A percentile compares a stretch with the other conserved stretches of the same genome.
Conservation (phyloP, 345 rosid species). For the Eucalyptus pauciflora region DNA sequence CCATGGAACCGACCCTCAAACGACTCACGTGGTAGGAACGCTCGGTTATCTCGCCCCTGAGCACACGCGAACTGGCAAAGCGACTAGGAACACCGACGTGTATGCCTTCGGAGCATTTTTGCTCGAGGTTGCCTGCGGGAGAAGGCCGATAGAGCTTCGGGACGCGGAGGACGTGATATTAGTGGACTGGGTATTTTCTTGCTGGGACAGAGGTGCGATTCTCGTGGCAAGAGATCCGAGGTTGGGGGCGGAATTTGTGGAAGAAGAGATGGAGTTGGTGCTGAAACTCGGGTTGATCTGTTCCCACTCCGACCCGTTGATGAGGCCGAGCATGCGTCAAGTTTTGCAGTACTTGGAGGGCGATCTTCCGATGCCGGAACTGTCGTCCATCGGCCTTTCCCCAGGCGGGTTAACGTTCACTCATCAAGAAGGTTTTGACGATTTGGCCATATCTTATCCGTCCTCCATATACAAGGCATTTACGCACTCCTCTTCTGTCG, state of each 20-base stretch:
- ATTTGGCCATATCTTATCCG: background rate
- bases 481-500: background rate
- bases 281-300: constrained; percentile 31
- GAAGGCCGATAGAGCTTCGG: constrained; percentile 17
- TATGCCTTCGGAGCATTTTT: constrained; percentile 32
- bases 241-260: constrained; percentile 2
- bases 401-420: background rate
- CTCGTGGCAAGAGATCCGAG: constrained; percentile 21
- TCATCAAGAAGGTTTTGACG: background rate
- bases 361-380: background rate
- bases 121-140: constrained; percentile 42
- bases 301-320: constrained; percentile 10
- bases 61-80: constrained; percentile 27
- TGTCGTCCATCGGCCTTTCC: background rate
- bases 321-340: constrained; percentile 21
- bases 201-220: constrained; percentile 17
- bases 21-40: constrained; percentile 30
- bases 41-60: constrained; percentile 48
- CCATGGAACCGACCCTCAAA: constrained; percentile 21
- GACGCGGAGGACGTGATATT: constrained; percentile 2
- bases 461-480: background rate
- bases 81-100: constrained; percentile 25
- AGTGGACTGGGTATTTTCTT: constrained; percentile 25
- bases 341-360: constrained; percentile 6
- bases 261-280: constrained; percentile 26